These are phyloP conservation scores for Tylopilus sp. DNA, from an alignment of 768 basidiomycete genomes.

Conservation along the genomic window DNA sequence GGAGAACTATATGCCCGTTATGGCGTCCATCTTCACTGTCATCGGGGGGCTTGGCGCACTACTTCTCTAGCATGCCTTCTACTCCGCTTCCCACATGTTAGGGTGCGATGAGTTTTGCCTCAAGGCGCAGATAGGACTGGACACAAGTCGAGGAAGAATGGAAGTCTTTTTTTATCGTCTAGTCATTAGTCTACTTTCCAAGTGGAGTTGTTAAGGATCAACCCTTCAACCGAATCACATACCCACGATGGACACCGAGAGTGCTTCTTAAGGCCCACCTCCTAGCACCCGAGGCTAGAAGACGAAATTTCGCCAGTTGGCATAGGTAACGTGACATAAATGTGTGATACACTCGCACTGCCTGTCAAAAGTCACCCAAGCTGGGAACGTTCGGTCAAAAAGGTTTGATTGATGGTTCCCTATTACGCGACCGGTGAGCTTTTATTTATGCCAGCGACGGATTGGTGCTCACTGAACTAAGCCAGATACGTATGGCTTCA, in stretches of 20 bases:
- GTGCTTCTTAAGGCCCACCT: background rate
- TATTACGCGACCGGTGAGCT: background rate
- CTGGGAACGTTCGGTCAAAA: slow-evolving; percentile 5
- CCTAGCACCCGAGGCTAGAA: background rate
- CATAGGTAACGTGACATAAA: slow-evolving; percentile 1
- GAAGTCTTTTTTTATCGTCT: background rate
- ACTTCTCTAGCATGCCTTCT: slow-evolving; percentile 6
- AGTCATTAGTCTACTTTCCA: background rate
- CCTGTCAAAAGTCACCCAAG: background rate
- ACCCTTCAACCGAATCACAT: background rate
- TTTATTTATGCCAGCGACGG: background rate
- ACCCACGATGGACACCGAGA: background rate
- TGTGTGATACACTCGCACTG: background rate
- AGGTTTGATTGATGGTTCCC: slow-evolving; percentile 1
- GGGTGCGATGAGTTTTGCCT: background rate
- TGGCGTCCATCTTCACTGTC: slow-evolving; percentile 8
- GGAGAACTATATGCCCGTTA: slow-evolving; percentile 1
- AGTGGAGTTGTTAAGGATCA: background rate
- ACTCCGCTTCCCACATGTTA: background rate
- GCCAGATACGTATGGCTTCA: background rate
- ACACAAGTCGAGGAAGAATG: too few relatives aligned
- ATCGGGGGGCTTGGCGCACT: slow-evolving; percentile 16
- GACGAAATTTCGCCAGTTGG: background rate
- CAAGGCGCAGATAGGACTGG: background rate
- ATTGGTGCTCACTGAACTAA: background rate